Base-by-base conservation (phyloP, 139 green algal species). In the Marvania coccoides region DNA sequence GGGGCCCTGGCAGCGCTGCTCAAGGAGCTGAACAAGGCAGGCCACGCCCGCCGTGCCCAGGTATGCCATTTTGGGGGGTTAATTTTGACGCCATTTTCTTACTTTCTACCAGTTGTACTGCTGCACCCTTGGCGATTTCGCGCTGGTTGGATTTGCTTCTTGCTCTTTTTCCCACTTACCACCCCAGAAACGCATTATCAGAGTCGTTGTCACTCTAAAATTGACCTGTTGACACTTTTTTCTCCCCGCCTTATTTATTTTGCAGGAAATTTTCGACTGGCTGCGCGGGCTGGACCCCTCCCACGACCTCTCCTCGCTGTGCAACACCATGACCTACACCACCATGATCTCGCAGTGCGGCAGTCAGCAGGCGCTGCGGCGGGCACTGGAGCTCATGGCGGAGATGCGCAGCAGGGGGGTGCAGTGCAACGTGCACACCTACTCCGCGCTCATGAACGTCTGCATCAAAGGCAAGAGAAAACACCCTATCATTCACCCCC, bases 321-420 rank as follows among this genome's bases (percentile, higher is more conserved):
- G 84, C 58, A 87, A 92, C 72, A 80, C 92, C 40, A 94, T 93
- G 82, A 94, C 88, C 3, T 96, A 92, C 83, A 95, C 88, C 33
- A 94, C 89, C 28, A 87, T 87, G 71, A 93, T 94, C 47, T 67
- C 65, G 6, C 78, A 84, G 64, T 85, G 79, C 46, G 79, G 76
- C 29, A 58, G 36, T 14, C 67, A 76, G 65, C 71, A 85, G 59
- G 77, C 81, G 62, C 74, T 86, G 33, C 67, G 74, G 38, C 47
- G 63, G n/a, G 81, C 79, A 8, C 66, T 87, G 47, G 81, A 81
- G 69, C 75, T 87, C 31, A 67, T 86, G 6, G 79, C 72, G 12
- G 81, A 87, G 65, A 87, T 87, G 81, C 71, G 74, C 35, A 47
- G 61, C 36, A 63, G 75, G 23, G 76, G 82, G 65, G 64, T 93